A percentile compares a stretch with the other conserved stretches of the same genome.
Evolutionary conservation across 225 moss, liverwort and hornwort species (phyloP).

Genomic region (Thuidium tamariscinum): DNA sequence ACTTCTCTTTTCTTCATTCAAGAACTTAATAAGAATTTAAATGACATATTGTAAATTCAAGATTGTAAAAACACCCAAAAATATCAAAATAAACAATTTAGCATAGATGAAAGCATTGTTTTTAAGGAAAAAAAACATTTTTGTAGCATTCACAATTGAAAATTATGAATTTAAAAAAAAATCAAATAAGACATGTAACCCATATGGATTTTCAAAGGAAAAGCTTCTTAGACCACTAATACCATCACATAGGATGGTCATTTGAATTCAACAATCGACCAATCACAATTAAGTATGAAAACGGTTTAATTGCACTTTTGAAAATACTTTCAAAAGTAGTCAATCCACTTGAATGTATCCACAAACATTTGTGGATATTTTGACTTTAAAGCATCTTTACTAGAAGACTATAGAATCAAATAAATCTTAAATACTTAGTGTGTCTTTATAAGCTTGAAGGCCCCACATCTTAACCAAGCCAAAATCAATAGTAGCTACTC

Average conservation of each 20-base stretch:
- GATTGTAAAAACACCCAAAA: not conserved
- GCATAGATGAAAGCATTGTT: not conserved
- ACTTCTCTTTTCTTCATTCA: not conserved
- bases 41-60: accelerated
- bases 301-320: accelerated
- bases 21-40: accelerated
- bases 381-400: not conserved
- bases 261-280: accelerated
- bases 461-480: accelerated
- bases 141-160: not conserved
- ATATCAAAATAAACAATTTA: not conserved
- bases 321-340: accelerated
- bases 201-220: accelerated
- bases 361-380: accelerated
- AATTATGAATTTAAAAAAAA: too few species aligned
- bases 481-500: accelerated
- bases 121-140: not conserved
- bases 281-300: accelerated
- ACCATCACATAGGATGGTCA: accelerated
- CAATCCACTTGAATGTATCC: accelerated
- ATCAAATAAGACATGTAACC: not conserved
- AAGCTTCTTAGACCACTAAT: not conserved
- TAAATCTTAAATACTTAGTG: accelerated
- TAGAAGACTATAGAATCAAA: accelerated
- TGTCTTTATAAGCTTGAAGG: accelerated